Evolutionary conservation across 352 stramenopile genomes (phyloP).

Genomic region (Globisporangium splendens): DNA sequence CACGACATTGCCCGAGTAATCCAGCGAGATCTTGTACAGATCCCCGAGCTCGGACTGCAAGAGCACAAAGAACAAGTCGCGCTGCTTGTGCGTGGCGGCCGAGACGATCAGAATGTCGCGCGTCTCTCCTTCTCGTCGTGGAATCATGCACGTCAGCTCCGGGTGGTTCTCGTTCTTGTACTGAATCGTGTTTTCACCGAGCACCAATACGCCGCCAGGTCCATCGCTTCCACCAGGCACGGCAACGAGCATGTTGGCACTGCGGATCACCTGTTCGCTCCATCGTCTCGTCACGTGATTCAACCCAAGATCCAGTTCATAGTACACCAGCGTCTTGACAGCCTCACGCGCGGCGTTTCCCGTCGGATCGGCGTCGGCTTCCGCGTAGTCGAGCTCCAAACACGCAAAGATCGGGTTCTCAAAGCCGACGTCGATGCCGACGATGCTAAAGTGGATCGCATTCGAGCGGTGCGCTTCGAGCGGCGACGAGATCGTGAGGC

Average conservation of each 20-base stretch:
- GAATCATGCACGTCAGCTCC: conserved; percentile 70
- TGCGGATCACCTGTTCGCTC: conserved; percentile 85
- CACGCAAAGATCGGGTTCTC: conserved; percentile 99
- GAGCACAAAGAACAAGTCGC: conserved; percentile 97
- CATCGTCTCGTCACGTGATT: conserved; percentile 98
- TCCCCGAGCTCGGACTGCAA: conserved; percentile 98
- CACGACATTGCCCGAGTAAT: conserved; percentile 77
- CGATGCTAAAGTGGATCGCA: conserved; percentile 93
- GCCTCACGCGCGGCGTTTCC: conserved; percentile 54
- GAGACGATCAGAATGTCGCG: conserved; percentile 92
- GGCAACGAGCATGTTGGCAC: conserved; percentile 93
- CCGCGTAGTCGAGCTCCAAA: conserved; percentile 95
- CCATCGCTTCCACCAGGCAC: conserved; percentile 81
- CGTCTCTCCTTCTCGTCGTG: conserved; percentile 66
- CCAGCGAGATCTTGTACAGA: conserved; percentile 97
- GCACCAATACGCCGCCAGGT: conserved; percentile 94
- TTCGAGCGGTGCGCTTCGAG: conserved; percentile 97
- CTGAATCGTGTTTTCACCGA: conserved; percentile 95
- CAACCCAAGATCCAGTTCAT: conserved; percentile 98
- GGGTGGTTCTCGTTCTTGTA: conserved; percentile 96
- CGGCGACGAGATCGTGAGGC: conserved; percentile 96
- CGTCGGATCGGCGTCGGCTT: conserved; percentile 81
- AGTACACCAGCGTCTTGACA: conserved; percentile 97
- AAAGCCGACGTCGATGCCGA: conserved; percentile 97
- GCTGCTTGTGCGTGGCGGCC: conserved; percentile 92